Percentiles rank a stretch among this genome's conserved stretches.
Conservation (phyloP, 2,329 filamentous ascomycete species). For the Aspergillus novofumigatus region DNA sequence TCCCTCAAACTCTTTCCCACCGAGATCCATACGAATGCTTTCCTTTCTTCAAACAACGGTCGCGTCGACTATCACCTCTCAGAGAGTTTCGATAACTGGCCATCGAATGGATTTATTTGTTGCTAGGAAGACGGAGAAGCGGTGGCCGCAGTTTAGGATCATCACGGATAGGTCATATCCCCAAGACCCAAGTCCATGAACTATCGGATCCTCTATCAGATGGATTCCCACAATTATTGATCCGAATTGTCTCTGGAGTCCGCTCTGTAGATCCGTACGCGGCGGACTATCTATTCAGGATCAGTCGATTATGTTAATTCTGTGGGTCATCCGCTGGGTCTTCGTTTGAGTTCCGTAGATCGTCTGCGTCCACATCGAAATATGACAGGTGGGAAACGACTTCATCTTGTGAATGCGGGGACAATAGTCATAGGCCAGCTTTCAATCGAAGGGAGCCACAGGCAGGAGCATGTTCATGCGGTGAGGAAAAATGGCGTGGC, state of each 20-base stretch:
- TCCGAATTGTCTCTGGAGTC: background rate
- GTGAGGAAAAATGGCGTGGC: conserved; percentile 1
- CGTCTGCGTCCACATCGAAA: conserved; percentile 3
- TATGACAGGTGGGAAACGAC: conserved; percentile 14
- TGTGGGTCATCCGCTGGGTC: conserved; percentile 3
- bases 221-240: background rate
- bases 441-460: background rate
- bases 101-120: background rate
- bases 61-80: background rate
- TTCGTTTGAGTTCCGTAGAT: conserved; percentile 2
- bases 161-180: background rate
- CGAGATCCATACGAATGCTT: background rate
- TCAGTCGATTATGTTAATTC: background rate
- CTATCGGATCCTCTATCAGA: background rate
- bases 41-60: background rate
- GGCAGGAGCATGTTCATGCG: conserved; percentile 1
- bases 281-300: background rate
- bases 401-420: conserved; percentile 1
- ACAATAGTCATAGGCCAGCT: background rate
- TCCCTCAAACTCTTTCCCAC: background rate
- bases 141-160: background rate
- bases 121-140: background rate
- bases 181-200: background rate
- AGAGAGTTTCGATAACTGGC: background rate
- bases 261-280: background rate